Base-by-base conservation (phyloP, 495 filamentous ascomycete genomes). In the Penicillium maclennaniae region DNA sequence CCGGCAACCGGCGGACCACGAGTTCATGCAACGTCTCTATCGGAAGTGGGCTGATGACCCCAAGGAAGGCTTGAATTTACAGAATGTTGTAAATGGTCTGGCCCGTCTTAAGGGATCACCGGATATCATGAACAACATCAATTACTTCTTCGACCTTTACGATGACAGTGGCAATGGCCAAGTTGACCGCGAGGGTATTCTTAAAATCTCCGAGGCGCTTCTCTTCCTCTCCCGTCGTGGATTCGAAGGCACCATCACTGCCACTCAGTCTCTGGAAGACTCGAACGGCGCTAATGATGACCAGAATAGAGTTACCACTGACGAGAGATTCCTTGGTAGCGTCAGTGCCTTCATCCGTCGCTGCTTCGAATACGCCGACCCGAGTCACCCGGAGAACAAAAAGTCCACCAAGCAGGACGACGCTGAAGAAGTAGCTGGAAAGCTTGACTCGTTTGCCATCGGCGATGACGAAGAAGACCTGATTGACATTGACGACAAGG, bases 361-460 rank as follows among this genome's bases (percentile, higher is more conserved):
- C 37, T 98, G 93, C 69, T 97, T 98, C 55, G 95, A 98, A 72
- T 98, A 98, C 64, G 93, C 93, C 16, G 93, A 98, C 66, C 95
- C 93, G 8, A 92, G 95, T 62, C 86, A 89, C 53, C 81, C 84
- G 0, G 79, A 76, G 28, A 80, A 83, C 47, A 77, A 82, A 52
- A 71, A 67, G 31, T 54, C 59, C 23, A 47, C 38, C n/a, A 53
- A 48, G 37, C 51, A 61, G 40, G 57, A 67, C 15, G 54, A 56
- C 16, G 53, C 59, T 1, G 61, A 55, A 36, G 63, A 76, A 58
- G 54, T 68, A 46, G 60, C 76, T 17, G 61, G 78, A 47, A 69
- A 76, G 51, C 72, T 81, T 15, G 78, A 82, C 45, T 79, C 85
- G 17, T 93, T 95, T 67, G 78, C 78, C 31, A 88, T 95, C 49